A percentile compares a stretch with the other conserved stretches of the same genome.
Conservation (phyloP, 371 early-diverging fungal species). For the Syncephalastrum racemosum region DNA sequence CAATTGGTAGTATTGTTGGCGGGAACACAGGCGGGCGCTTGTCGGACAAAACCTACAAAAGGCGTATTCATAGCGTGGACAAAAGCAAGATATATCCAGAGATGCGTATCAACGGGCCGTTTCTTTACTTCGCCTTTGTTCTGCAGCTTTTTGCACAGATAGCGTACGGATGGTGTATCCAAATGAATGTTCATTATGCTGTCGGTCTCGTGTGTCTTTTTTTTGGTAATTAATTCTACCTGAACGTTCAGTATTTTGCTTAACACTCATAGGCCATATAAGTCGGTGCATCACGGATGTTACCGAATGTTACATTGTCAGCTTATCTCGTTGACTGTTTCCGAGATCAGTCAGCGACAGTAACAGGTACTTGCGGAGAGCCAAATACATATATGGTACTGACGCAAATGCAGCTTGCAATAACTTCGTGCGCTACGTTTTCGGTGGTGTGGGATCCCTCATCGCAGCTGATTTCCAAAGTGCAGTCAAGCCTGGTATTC, state of each 20-base stretch:
- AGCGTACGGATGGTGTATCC: slow-evolving; percentile 45
- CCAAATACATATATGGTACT: background rate
- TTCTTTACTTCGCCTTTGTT: slow-evolving; percentile 19
- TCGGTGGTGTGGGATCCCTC: slow-evolving; percentile 41
- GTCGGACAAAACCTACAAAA: slow-evolving; percentile 32
- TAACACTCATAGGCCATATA: background rate
- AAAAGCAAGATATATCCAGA: slow-evolving; percentile 28
- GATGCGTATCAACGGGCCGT: slow-evolving; percentile 32
- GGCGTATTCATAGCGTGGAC: slow-evolving; percentile 17
- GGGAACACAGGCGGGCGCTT: slow-evolving; percentile 34
- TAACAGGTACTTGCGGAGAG: slow-evolving; percentile 23
- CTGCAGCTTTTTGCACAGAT: slow-evolving; percentile 22
- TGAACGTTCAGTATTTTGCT: background rate
- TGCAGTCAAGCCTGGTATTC: slow-evolving; percentile 29
- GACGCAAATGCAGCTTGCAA: slow-evolving; percentile 32
- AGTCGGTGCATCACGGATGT: slow-evolving; percentile 37
- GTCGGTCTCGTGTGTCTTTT: slow-evolving; percentile 37
- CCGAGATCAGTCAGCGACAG: slow-evolving; percentile 35
- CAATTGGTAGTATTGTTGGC: slow-evolving; percentile 36
- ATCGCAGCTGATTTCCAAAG: slow-evolving; percentile 30
- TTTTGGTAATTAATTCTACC: slow-evolving; percentile 29
- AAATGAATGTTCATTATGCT: slow-evolving; percentile 41
- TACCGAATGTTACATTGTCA: slow-evolving; percentile 31
- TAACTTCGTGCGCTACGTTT: slow-evolving; percentile 37
- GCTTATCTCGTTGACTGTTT: slow-evolving; percentile 50